Base-by-base conservation (phyloP, 805 yeast genomes). In the Saccharomycopsis fermentans region DNA sequence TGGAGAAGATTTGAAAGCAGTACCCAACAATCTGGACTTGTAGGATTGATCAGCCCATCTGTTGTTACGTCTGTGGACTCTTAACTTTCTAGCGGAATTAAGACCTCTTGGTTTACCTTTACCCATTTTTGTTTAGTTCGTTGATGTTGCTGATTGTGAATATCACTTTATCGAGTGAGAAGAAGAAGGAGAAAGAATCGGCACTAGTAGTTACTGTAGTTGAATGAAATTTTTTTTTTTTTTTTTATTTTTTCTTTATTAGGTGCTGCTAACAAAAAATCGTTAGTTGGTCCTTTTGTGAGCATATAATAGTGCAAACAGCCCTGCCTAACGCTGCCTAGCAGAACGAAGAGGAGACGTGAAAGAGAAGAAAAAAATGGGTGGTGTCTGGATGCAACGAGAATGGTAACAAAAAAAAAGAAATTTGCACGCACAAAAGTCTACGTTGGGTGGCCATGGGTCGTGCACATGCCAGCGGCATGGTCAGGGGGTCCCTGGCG, bases 71-170 rank as follows among this genome's bases (percentile, higher is more conserved):
- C 99, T 91, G 91, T 89, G 95, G 80, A 86, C 90, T 87, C 99
- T 91, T 81, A 94, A 88, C 86, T 94, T 94, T 87, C 99, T 90
- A 77, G 99, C 99, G 77, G 99, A 87, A 90, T 94, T 92, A 80
- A 94, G 83, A 79, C 99, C 99, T 89, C 99, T 90, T 86, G 99
- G 99, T 83, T 91, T 91, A 81, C 97, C 97, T 82, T 87, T 90
- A 84, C 97, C 97, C 98, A 92, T 92, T 75, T 77, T 88, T 79
- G 66, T 54, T 66, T 63, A 59, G 36, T 59, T n/a, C 34, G 36
- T 59, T 43, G 50, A 43, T 43, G 24, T 43, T 43, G 26, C 27
- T 43, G 26, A n/a, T 43, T 43, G 9, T 27, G 26, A n/a, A 21
- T 21, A n/a, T 24, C 9, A 43, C 2, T 21, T 6, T 5, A 43